Evolutionary conservation across 371 early-diverging fungal species (phyloP).

Genomic region (Fennellomyces sp.): DNA sequence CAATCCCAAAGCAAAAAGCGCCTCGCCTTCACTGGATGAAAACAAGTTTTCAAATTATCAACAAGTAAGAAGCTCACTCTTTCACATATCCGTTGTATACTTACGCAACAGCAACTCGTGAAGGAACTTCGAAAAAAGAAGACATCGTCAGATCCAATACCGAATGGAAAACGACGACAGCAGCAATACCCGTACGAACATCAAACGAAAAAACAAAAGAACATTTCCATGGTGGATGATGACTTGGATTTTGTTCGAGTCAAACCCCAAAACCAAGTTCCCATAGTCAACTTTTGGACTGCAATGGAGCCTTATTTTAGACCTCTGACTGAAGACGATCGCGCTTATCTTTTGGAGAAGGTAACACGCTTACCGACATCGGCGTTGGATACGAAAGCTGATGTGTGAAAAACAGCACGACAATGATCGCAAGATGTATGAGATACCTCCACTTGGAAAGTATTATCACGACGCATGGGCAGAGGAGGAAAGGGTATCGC

Average conservation of each 20-base stretch:
- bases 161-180: slow-evolving; percentile 6
- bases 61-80: neutral
- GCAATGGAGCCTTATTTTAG: slow-evolving; percentile 87
- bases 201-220: slow-evolving; percentile 9
- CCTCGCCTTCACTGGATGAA: neutral
- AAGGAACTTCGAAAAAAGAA: slow-evolving; percentile 2
- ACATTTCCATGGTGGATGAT: slow-evolving; percentile 7
- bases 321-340: slow-evolving; percentile 78
- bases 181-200: neutral
- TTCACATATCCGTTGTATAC: too few relatives aligned
- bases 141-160: neutral
- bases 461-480: slow-evolving; percentile 83
- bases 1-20: neutral
- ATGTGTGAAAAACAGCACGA: too few relatives aligned
- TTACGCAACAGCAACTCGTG: neutral
- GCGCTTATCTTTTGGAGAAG: slow-evolving; percentile 64
- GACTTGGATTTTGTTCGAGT: slow-evolving; percentile 46
- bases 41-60: neutral
- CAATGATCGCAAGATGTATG: slow-evolving; percentile 71
- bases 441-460: slow-evolving; percentile 78
- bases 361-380: slow-evolving; percentile 14
- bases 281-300: slow-evolving; percentile 79
- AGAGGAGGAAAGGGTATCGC: slow-evolving; percentile 66
- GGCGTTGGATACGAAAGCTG: too few relatives aligned
- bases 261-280: slow-evolving; percentile 71